phyloP scores from a whole-genome alignment of 129 eudicot genomes.

The Heracleum sosnowskyi region DNA sequence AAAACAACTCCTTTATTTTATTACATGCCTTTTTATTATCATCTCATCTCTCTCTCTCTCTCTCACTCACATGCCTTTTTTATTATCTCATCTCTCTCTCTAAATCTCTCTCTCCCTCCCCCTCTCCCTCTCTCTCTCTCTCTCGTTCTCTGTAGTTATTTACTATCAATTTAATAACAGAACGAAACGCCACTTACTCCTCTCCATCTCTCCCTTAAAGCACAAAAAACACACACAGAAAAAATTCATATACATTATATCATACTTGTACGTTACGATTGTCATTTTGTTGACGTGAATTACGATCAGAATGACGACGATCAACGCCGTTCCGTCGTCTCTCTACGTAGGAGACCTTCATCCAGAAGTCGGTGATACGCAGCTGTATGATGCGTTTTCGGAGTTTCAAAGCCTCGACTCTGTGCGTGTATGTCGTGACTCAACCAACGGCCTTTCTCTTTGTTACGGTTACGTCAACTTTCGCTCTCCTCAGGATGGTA shows the following conservation, averaged over 20 bases:
- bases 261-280: background rate
- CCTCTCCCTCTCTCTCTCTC: too few relatives aligned
- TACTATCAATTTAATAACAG: conserved; percentile 21
- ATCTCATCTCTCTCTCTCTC: background rate
- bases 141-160: conserved; percentile 10
- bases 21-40: background rate
- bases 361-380: conserved; percentile 43
- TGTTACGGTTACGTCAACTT: conserved; percentile 87
- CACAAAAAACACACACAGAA: background rate
- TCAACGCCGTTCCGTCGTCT: conserved; percentile 38
- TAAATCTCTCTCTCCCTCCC: background rate
- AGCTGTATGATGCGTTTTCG: conserved; percentile 39
- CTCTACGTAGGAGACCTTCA: conserved; percentile 86
- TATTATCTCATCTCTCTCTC: too few relatives aligned
- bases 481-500: conserved; percentile 65
- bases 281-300: background rate
- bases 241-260: background rate
- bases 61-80: background rate
- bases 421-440: conserved; percentile 73
- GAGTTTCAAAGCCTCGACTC: conserved; percentile 56
- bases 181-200: conserved; percentile 20
- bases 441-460: conserved; percentile 60
- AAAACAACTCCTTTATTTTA: background rate
- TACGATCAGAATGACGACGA: conserved; percentile 12
- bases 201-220: conserved; percentile 14